Evolutionary conservation across 768 basidiomycete genomes (phyloP).

Genomic region (Suillus hirtellus): DNA sequence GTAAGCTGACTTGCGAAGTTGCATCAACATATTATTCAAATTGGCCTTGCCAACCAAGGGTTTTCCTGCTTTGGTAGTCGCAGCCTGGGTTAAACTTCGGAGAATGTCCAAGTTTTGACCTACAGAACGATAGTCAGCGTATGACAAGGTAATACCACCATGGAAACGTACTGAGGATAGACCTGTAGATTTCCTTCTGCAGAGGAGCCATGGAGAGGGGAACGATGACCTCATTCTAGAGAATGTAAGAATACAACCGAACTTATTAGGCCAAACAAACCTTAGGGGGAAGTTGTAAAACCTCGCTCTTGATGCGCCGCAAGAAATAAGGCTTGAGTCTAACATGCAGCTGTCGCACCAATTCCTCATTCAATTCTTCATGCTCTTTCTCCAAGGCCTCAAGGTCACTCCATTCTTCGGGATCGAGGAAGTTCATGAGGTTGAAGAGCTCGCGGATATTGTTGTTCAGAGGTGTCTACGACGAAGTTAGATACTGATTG

Average conservation of each 20-base stretch:
- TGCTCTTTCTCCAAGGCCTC: constrained; percentile 73
- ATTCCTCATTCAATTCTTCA: constrained; percentile 75
- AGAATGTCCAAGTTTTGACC: constrained; percentile 73
- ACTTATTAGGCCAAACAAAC: constrained; percentile 38
- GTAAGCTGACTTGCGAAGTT: constrained; percentile 71
- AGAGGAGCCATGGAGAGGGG: constrained; percentile 85
- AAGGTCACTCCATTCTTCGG: constrained; percentile 72
- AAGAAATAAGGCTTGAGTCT: constrained; percentile 88
- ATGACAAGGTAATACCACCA: constrained; percentile 17
- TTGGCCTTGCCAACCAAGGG: constrained; percentile 47
- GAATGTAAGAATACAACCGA: neutral
- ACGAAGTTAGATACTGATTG: neutral
- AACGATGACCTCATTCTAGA: constrained; percentile 86
- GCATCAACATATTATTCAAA: constrained; percentile 85
- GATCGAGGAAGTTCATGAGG: constrained; percentile 93
- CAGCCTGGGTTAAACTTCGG: constrained; percentile 53
- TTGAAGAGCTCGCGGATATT: constrained; percentile 97
- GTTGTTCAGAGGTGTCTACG: constrained; percentile 91
- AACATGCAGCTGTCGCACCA: constrained; percentile 76
- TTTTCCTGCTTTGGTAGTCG: constrained; percentile 30
- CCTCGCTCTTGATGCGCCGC: constrained; percentile 90
- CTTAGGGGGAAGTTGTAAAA: constrained; percentile 89
- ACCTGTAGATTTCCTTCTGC: constrained; percentile 87
- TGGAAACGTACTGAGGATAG: constrained; percentile 65
- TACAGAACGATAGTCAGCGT: constrained; percentile 29